These are phyloP conservation scores for Cordyceps javanica DNA, from an alignment of 2,329 filamentous ascomycete genomes.

Conservation along the genomic window DNA sequence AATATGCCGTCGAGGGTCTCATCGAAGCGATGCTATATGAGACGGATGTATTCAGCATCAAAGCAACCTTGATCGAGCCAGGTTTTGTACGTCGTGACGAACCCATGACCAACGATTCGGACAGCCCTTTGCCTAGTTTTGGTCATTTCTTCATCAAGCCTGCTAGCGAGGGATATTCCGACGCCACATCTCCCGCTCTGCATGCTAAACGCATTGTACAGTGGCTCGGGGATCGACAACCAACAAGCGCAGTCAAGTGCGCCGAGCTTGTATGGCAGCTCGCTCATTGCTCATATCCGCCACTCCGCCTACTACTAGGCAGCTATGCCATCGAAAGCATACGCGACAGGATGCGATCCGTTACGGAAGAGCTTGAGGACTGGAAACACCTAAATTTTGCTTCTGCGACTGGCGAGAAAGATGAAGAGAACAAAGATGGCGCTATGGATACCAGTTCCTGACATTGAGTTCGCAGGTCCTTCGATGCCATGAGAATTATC, in stretches of 20 bases:
- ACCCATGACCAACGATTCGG: conserved; percentile 40
- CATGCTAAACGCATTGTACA: conserved; percentile 89
- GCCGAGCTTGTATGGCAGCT: conserved; percentile 93
- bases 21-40: conserved; percentile 98
- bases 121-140: conserved; percentile 66
- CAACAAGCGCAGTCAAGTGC: conserved; percentile 86
- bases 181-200: conserved; percentile 71
- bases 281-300: conserved; percentile 90
- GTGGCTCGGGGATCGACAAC: conserved; percentile 89
- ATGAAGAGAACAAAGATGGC: conserved; percentile 6
- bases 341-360: conserved; percentile 76
- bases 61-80: conserved; percentile 87
- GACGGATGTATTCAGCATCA: conserved; percentile 84
- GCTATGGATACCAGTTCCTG: conserved; percentile 10
- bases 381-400: conserved; percentile 79
- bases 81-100: conserved; percentile 86
- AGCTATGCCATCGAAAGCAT: conserved; percentile 96
- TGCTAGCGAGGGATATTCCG: conserved; percentile 73
- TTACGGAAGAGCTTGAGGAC: conserved; percentile 92
- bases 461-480: neutral
- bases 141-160: conserved; percentile 89
- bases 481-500: neutral
- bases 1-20: conserved; percentile 92
- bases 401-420: conserved; percentile 7
- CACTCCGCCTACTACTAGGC: conserved; percentile 76